Evolutionary conservation across 2,329 filamentous ascomycete genomes (phyloP), one percentile per base, ranked within the genome.

Genomic region (Metarhizium brunneum): DNA sequence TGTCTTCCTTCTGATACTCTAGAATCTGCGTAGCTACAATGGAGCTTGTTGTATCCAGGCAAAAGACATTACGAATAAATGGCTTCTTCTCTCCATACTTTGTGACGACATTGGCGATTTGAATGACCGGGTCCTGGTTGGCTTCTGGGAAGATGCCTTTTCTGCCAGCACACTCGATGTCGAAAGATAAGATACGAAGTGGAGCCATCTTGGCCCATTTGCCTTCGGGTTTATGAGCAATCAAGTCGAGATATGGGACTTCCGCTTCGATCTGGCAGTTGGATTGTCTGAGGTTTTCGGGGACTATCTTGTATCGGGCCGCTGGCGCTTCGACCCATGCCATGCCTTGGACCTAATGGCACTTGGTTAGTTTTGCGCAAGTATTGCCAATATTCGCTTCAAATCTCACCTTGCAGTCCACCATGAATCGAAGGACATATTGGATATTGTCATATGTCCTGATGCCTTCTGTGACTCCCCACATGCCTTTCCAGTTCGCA

Each of bases 141-240:
- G 95, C 85, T 70, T 99, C 94, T 0, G 95, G 94, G 66, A 99
- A 99, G 66, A 99, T 88, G 61, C 94, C 94, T 73, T 99, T 97
- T 63, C 95, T 88, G 53, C 94, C 94, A 63, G 94, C 94, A 71
- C 94, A 99, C 71, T 99, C 94, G 63, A 99, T 99, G 82, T 99
- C 94, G 66, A 99, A 97, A 4, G 94, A 97, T 49, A 99, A 73
- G 50, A 96, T 87, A 58, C 94, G 85, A 3, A 99, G 77, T 0
- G 94, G 94, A 0, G 95, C 94, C 86, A 97, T 96, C 73, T 96
- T 99, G 32, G 90, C 90, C 91, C 92, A 99, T 68, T 97, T 92
- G 18, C 92, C 92, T 61, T 94, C 87, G 2, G 92, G 85, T 51
- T 88, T 84, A 70, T 97, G 92, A 10, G 94, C 85, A 59, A 96